phyloP scores from a whole-genome alignment of 129 eudicot species.

The Erigeron canadensis region DNA sequence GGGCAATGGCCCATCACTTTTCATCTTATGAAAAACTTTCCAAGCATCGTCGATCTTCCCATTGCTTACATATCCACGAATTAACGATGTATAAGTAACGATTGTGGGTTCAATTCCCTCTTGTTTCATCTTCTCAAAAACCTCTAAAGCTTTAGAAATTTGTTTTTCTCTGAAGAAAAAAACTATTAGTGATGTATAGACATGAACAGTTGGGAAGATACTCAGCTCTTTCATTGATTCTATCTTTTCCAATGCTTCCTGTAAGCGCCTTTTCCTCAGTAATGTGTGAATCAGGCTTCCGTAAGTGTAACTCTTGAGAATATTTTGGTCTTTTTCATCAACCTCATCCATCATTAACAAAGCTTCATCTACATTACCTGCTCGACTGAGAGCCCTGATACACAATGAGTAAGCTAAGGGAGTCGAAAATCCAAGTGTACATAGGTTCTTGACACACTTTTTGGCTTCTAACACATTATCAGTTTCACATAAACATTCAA shows the following conservation, averaged over 20 bases:
- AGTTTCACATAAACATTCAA: conserved; percentile 66
- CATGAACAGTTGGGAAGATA: conserved; percentile 68
- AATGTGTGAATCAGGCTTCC: conserved; percentile 81
- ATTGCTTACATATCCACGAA: conserved; percentile 62
- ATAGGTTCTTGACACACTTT: conserved; percentile 49
- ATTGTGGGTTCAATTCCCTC: conserved; percentile 62
- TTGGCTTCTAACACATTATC: conserved; percentile 52
- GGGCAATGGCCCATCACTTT: conserved; percentile 65
- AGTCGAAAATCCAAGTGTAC: conserved; percentile 44
- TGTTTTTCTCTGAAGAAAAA: conserved; percentile 58
- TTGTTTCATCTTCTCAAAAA: conserved; percentile 53
- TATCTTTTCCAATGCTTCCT: conserved; percentile 72
- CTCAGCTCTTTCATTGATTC: conserved; percentile 60
- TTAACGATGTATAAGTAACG: conserved; percentile 64
- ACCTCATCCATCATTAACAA: conserved; percentile 45
- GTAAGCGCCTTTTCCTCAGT: conserved; percentile 43
- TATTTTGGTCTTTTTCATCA: conserved; percentile 38
- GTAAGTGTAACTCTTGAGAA: conserved; percentile 48
- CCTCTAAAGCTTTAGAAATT: conserved; percentile 51
- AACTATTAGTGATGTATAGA: conserved; percentile 68
- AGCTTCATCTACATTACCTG: conserved; percentile 72
- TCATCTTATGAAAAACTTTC: conserved; percentile 51
- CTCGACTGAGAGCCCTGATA: conserved; percentile 74
- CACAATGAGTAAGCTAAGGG: conserved; percentile 63
- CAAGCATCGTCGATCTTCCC: conserved; percentile 58